phyloP scores from a whole-genome alignment of 2,329 filamentous ascomycete species.

The Ophiocordyceps camponoti-leonardi region DNA sequence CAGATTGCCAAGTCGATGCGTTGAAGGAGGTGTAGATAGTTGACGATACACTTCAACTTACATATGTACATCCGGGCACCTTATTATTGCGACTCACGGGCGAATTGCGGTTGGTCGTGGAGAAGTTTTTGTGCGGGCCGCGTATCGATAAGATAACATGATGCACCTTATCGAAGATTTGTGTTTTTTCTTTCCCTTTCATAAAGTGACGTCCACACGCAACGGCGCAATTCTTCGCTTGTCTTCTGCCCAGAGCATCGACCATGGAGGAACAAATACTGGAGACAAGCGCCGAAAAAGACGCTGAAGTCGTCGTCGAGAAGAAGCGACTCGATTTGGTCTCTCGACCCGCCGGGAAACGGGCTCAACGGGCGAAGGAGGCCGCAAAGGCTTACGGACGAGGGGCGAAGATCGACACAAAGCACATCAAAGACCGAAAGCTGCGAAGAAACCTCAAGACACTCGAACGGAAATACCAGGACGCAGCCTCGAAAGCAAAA shows the following conservation, averaged over 20 bases:
- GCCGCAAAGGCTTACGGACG: conserved; percentile 71
- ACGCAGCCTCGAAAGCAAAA: conserved; percentile 69
- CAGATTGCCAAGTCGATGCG: conserved; percentile 26
- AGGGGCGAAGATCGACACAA: conserved; percentile 56
- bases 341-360: conserved; percentile 32
- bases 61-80: too few species aligned
- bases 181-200: not conserved
- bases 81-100: not conserved
- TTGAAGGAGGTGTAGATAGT: too few species aligned
- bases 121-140: not conserved
- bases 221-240: not conserved
- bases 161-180: too few species aligned
- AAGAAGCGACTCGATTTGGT: conserved; percentile 32
- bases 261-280: conserved; percentile 21
- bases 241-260: not conserved
- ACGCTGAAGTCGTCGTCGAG: conserved; percentile 34
- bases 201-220: not conserved
- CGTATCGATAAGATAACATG: not conserved
- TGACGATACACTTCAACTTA: too few species aligned
- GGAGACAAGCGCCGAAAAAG: conserved; percentile 22
- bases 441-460: conserved; percentile 61
- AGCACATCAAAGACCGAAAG: conserved; percentile 75
- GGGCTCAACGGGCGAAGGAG: conserved; percentile 33
- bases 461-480: conserved; percentile 68
- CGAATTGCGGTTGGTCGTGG: not conserved